Percentiles rank a stretch among this genome's conserved stretches.
These are phyloP conservation scores for Trifolium subterraneum DNA, from an alignment of 306 rosid species.

Conservation along the genomic window DNA sequence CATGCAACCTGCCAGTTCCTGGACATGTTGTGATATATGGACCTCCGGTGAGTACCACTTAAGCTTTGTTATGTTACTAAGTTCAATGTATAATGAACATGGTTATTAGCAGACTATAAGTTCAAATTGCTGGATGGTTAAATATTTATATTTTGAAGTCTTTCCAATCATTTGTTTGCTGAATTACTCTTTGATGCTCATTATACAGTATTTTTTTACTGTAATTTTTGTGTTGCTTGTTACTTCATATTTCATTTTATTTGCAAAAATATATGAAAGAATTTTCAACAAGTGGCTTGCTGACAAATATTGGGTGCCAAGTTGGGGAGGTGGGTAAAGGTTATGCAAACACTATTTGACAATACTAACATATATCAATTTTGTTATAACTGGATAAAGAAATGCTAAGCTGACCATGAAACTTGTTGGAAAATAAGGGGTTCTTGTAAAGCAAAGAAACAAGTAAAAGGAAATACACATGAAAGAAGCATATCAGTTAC, in stretches of 20 bases:
- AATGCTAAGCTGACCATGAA: background rate
- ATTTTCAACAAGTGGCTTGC: background rate
- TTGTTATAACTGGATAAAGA: background rate
- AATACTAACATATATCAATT: background rate
- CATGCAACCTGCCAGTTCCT: conserved; percentile 76
- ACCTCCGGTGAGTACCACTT: conserved; percentile 80
- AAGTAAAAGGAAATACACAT: conserved; percentile 24
- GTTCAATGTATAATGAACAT: conserved; percentile 16
- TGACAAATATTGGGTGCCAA: conserved; percentile 10
- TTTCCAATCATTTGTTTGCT: background rate
- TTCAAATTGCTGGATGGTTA: conserved; percentile 17
- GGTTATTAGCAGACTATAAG: conserved; percentile 28
- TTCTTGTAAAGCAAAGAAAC: conserved; percentile 19
- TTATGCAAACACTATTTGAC: background rate
- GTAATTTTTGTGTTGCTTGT: background rate
- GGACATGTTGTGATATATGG: conserved; percentile 88
- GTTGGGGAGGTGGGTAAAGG: background rate
- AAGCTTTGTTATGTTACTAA: conserved; percentile 3
- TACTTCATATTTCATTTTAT: background rate
- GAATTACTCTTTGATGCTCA: conserved; percentile 17
- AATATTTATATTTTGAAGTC: conserved; percentile 15
- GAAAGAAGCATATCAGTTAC: background rate
- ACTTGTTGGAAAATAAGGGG: background rate
- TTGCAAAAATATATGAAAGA: background rate
- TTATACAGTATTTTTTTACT: conserved; percentile 17